Base-by-base conservation (phyloP, 768 basidiomycete genomes). In the Trametes cingulata region DNA sequence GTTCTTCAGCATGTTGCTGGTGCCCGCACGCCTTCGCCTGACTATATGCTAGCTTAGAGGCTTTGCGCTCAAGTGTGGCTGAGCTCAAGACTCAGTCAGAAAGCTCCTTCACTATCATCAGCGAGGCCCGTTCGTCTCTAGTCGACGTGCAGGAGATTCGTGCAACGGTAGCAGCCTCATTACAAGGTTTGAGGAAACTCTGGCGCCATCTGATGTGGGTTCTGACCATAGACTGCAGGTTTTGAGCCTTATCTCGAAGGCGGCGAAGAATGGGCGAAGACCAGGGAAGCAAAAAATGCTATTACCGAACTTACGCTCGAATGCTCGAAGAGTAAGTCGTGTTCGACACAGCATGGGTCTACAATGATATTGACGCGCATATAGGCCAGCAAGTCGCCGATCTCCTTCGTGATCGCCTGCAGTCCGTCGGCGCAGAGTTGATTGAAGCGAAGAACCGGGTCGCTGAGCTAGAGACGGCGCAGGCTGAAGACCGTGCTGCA, bases 371-470 rank as follows among this genome's bases (percentile, higher is more conserved):
- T n/a, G n/a, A n/a, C n/a, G n/a, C 24, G 7, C 33, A 12, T 19
- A 13, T 42, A 82, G 80, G 78, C n/a, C 74, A 78, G 56, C 78
- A 82, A 68, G 80, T 82, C 39, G 72, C 76, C 27, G 78, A 81
- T 50, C 64, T 82, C n/a, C 72, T 81, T 6, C 79, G 80, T 14
- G 78, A 80, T 49, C 78, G 78, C 58, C 67, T 82, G 3, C 74
- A 78, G 40, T 69, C 68, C 19, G 73, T 79, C 61, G 75, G 77
- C 13, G 67, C 74, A 6, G 78, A 81, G 39, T 64, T 82, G 3
- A 69, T 74, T n/a, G 79, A 80, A 60, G 73, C 78, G 1, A 78
- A 73, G 55, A 64, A 67, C 40, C 77, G 76, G 10, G 65, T 76
- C 14, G 47, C 65, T 5, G 78, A 80, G 27, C 67, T 81, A 7